A percentile compares a stretch with the other conserved stretches of the same genome.
Evolutionary conservation across 2,329 filamentous ascomycete genomes (phyloP).

Genomic region (Stachybotrys chartarum): DNA sequence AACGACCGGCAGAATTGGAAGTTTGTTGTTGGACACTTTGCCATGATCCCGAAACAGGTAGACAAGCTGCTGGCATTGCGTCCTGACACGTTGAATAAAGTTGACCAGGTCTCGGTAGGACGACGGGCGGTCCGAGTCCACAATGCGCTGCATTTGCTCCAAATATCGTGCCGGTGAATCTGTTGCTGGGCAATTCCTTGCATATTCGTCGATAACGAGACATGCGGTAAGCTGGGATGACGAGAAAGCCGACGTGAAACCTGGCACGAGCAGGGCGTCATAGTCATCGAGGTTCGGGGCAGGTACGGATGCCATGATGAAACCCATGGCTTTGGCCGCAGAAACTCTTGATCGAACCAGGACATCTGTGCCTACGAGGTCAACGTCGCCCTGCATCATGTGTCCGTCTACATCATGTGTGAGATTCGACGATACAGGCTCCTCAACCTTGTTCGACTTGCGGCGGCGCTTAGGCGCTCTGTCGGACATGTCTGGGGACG

Average conservation of each 20-base stretch:
- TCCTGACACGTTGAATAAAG: conserved; percentile 80
- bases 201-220: conserved; percentile 84
- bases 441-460: conserved; percentile 77
- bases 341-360: conserved; percentile 86
- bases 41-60: conserved; percentile 89
- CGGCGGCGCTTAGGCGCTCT: conserved; percentile 69
- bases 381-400: conserved; percentile 95
- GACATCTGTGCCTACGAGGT: conserved; percentile 83
- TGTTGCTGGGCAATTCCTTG: conserved; percentile 46
- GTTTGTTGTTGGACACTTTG: conserved; percentile 65
- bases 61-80: conserved; percentile 84
- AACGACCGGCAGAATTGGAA: conserved; percentile 79
- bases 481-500: conserved; percentile 48
- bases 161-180: conserved; percentile 44
- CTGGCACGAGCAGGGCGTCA: conserved; percentile 56
- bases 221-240: conserved; percentile 81
- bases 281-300: conserved; percentile 53
- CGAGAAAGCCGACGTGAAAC: conserved; percentile 66
- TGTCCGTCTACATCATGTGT: conserved; percentile 95
- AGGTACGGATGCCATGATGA: conserved; percentile 75
- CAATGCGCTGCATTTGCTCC: conserved; percentile 61
- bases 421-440: conserved; percentile 53
- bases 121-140: conserved; percentile 73
- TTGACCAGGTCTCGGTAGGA: conserved; percentile 88
- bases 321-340: conserved; percentile 78